Evolutionary conservation across 352 stramenopile species (phyloP), one percentile per base, ranked within the genome.

Genomic region (Globisporangium lucens): DNA sequence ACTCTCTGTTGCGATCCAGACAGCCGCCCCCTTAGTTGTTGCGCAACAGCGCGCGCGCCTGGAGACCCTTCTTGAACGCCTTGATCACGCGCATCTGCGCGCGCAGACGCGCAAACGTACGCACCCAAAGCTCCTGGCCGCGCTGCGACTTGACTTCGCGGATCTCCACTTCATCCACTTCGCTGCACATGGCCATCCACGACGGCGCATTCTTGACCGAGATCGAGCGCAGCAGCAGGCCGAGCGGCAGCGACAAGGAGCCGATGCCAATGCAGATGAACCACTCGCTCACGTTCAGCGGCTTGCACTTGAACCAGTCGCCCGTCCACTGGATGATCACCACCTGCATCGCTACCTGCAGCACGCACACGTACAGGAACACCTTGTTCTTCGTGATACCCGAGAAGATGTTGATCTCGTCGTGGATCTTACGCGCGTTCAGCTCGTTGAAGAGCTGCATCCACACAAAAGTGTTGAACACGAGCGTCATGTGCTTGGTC

Each of bases 391-490:
- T 86, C 20, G 84, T 75, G 51, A 99, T 90, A 41, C 93, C 93
- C 17, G 70, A 70, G 68, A 99, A 98, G 41, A 98, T 92, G 77
- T 99, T 99, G 76, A 93, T 96, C 62, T 97, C 83, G 75, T 98
- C 90, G 73, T 97, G 90, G 73, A 98, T 97, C 71, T 86, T 83
- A 60, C 79, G 79, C 30, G 66, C 68, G 68, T 91, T 91, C 29
- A 91, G 71, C 67, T 91, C 77, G 70, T 91, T 91, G 73, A 91
- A 99, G 17, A 99, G 85, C 81, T 98, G 93, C 47, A 91, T 87
- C 78, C 98, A 98, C 17, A 99, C 96, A 77, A 99, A 99, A 41
- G 91, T 90, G 79, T 99, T 99, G 83, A 99, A 99, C 67, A 99
- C 74, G 53, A 98, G 89, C 36, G 95, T 98, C 77, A 97, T 98